These are phyloP conservation scores for Kluyveromyces nonfermentans DNA, from an alignment of 805 yeast genomes.

Conservation along the genomic window DNA sequence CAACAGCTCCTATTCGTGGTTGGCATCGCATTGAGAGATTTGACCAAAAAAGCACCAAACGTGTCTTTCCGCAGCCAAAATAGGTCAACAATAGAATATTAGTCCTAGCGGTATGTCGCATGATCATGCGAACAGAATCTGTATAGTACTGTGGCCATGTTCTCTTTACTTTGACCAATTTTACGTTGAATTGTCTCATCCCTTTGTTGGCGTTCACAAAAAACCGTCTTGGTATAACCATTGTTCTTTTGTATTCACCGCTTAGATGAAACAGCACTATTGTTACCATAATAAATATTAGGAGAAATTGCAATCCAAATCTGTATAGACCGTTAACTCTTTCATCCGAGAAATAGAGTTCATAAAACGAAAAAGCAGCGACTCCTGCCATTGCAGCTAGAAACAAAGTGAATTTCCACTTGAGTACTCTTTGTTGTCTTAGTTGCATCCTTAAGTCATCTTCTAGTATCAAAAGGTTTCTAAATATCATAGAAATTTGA, in stretches of 20 bases:
- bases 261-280: conserved; percentile 70
- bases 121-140: conserved; percentile 27
- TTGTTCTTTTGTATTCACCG: conserved; percentile 83
- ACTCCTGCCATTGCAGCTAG: conserved; percentile 34
- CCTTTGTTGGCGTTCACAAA: conserved; percentile 83
- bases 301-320: conserved; percentile 39
- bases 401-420: conserved; percentile 37
- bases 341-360: conserved; percentile 31
- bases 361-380: conserved; percentile 33
- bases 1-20: conserved; percentile 63
- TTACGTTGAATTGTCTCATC: conserved; percentile 68
- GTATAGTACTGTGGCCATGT: conserved; percentile 31
- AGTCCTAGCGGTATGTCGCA: conserved; percentile 18
- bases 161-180: conserved; percentile 54
- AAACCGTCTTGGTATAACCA: conserved; percentile 72
- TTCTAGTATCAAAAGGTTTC: conserved; percentile 76
- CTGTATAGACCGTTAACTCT: conserved; percentile 33
- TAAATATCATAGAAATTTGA: conserved; percentile 63
- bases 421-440: conserved; percentile 53
- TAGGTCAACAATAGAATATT: conserved; percentile 12
- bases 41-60: conserved; percentile 17
- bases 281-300: conserved; percentile 57
- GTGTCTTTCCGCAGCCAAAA: conserved; percentile 9
- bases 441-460: conserved; percentile 79
- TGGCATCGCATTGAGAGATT: conserved; percentile 34